Evolutionary conservation across 345 rosid species (phyloP), one percentile per base, ranked within the genome.

Genomic region (Sonneratia caseolaris): DNA sequence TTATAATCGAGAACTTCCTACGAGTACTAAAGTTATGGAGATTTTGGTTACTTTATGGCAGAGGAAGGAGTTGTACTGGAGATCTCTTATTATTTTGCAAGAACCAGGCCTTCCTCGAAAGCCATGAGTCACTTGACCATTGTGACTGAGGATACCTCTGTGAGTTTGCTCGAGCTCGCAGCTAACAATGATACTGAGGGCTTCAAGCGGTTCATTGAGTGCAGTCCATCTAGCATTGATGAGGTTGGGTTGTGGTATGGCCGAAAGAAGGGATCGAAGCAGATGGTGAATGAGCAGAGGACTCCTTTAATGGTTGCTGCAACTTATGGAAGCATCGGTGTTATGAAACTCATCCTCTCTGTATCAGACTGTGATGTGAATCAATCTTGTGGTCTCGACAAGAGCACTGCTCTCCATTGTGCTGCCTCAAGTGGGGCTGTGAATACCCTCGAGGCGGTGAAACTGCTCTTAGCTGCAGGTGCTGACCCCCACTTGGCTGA

Each of bases 301-400:
- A 94, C 96, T 15, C 96, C 97, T 4, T 81, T 94, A 76, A 94
- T 94, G 98, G 97, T 94, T 37, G 93, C 98, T 74, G 88, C 98
- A 47, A 90, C 90, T 6, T 94, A 86, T 62, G 98, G 98, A 37
- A 89, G 97, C 66, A 66, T 87, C 14, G 97, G 88, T 69, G 91
- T 90, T 40, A 83, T 91, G 38, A 91, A 80, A 70, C 75, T 90
- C 72, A 88, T 94, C 73, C 85, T 94, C 37, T 86, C 93, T 42
- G 73, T 80, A 74, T 85, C 93, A 0, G 91, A 80, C 77, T 92
- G 87, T 55, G 91, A 91, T 83, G 89, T 94, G 45, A 94, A 91
- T 79, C 84, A 83, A 0, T 61, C 84, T 56, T 91, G 91, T 13
- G 89, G 96, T 37, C 72, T 71, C 40, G 96, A 91, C 59, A 80